phyloP scores from a whole-genome alignment of 768 basidiomycete genomes.

The Tulasnella sp. region DNA sequence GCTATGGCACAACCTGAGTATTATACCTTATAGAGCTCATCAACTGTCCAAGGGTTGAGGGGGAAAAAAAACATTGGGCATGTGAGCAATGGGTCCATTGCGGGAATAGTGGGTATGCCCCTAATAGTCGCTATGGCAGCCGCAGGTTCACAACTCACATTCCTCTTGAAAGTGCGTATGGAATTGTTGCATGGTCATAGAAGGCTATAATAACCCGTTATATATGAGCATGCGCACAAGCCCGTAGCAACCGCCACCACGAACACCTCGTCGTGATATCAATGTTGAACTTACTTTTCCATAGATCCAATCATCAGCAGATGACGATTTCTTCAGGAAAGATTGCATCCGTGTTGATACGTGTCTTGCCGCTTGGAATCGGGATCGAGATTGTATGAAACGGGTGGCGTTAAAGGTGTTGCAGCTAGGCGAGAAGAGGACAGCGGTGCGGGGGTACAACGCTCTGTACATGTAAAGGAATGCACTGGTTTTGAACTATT shows the following conservation, averaged over 20 bases:
- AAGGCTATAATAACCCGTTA: not conserved
- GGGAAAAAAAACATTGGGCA: not conserved
- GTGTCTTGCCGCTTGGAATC: too few species aligned
- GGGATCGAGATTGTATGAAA: too few species aligned
- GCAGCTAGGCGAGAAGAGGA: too few species aligned
- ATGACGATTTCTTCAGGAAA: not conserved
- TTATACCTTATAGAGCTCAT: constrained; percentile 14
- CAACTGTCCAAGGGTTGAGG: constrained; percentile 3
- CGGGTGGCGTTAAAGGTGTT: too few species aligned
- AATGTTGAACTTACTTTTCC: not conserved
- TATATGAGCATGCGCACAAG: not conserved
- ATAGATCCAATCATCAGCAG: not conserved
- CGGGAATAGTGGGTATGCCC: not conserved
- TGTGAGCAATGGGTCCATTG: not conserved
- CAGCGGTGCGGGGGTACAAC: too few species aligned
- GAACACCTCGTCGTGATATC: not conserved
- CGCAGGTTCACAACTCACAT: constrained; percentile 4
- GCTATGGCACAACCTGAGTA: not conserved
- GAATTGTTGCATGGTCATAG: constrained; percentile 13
- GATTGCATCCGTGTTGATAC: too few species aligned
- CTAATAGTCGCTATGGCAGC: not conserved
- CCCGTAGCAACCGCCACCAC: not conserved
- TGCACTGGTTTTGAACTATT: too few species aligned
- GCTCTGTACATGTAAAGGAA: too few species aligned
- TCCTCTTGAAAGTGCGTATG: constrained; percentile 8